Percentiles rank a stretch among this genome's conserved stretches.
Evolutionary conservation across 257 asterid species (phyloP).

Genomic region (Verbena officinalis): DNA sequence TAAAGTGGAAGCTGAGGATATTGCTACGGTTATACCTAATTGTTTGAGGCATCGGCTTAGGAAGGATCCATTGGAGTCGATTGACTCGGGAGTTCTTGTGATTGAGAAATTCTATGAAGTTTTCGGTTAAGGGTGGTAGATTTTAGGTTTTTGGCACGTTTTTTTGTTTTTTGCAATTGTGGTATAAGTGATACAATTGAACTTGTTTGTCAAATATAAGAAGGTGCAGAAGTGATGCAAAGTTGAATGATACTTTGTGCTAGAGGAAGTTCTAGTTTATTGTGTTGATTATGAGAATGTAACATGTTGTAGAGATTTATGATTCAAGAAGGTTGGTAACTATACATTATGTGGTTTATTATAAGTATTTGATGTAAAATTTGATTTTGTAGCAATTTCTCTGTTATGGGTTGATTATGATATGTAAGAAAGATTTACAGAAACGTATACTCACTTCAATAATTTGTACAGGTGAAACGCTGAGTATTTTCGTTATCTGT

Average conservation of each 20-base stretch:
- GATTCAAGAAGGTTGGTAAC: neutral
- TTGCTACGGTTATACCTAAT: constrained; percentile 89
- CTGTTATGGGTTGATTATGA: too few species aligned
- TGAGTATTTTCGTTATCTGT: too few species aligned
- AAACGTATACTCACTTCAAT: too few species aligned
- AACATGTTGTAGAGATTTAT: neutral
- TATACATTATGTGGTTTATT: too few species aligned
- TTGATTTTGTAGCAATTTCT: too few species aligned
- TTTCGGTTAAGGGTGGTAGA: constrained; percentile 36
- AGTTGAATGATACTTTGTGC: neutral
- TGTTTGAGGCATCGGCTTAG: constrained; percentile 94
- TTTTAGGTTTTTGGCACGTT: constrained; percentile 3
- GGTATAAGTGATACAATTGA: constrained; percentile 5
- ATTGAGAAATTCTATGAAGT: constrained; percentile 83
- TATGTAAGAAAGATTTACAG: too few species aligned
- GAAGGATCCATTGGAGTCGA: constrained; percentile 90
- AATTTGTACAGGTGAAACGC: too few species aligned
- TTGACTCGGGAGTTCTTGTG: constrained; percentile 90
- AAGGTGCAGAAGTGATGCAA: constrained; percentile 13
- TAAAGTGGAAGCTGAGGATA: constrained; percentile 72
- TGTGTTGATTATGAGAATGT: constrained; percentile 6
- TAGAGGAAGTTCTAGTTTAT: neutral
- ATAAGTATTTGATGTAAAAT: too few species aligned
- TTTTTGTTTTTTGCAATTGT: constrained; percentile 8
- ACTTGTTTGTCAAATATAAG: constrained; percentile 18